Conservation (phyloP, 176 grass and related monocot species). For the Oryza coarctata region DNA sequence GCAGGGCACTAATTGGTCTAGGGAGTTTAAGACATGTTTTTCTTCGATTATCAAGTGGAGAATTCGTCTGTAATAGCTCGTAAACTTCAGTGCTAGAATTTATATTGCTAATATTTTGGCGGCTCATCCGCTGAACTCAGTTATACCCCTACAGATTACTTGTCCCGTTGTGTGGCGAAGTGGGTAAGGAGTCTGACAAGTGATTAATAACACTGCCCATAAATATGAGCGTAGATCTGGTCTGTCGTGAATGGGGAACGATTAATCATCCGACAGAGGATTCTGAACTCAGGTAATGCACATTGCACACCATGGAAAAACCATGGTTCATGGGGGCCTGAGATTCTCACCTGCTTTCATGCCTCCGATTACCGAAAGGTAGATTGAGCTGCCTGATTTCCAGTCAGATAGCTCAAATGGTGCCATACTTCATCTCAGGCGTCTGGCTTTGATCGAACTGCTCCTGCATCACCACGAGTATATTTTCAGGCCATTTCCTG, state of each 20-base stretch:
- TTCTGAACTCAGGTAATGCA: slow-evolving; percentile 9
- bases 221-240: slow-evolving; percentile 20
- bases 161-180: not conserved
- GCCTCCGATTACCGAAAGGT: not conserved
- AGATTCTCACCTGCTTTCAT: not conserved
- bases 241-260: not conserved
- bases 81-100: not conserved
- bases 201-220: not conserved
- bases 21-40: not conserved
- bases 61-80: not conserved
- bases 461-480: not conserved
- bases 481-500: not conserved
- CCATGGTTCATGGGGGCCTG: not conserved
- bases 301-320: not conserved
- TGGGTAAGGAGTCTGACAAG: not conserved
- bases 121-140: not conserved
- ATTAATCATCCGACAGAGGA: slow-evolving; percentile 16
- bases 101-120: not conserved
- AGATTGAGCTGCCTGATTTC: too few species aligned
- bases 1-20: not conserved
- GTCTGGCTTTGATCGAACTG: not conserved
- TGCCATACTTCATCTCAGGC: not conserved
- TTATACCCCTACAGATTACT: not conserved
- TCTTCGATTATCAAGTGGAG: not conserved
- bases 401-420: not conserved